Conservation (phyloP, 306 rosid species). For the Gastrolobium bilobum region DNA sequence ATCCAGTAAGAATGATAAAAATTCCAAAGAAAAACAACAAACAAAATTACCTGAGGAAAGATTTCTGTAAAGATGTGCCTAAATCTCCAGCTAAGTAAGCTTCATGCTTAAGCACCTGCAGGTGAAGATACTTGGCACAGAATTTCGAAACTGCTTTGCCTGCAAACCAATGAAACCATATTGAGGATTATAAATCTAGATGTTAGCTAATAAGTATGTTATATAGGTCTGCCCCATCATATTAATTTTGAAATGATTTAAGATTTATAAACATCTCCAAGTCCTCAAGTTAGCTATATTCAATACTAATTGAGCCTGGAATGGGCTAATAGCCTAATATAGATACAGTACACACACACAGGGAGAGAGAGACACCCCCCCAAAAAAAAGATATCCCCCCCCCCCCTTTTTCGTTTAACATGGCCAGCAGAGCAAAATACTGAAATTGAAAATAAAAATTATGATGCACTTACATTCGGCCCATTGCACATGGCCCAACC, state of each 20-base stretch:
- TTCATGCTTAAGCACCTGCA: constrained; percentile 79
- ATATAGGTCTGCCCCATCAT: constrained; percentile 35
- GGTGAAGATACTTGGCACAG: constrained; percentile 94
- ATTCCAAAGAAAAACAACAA: constrained; percentile 28
- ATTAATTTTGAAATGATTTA: constrained; percentile 12
- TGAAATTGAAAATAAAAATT: constrained; percentile 12
- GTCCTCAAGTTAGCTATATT: constrained; percentile 12
- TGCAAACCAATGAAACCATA: constrained; percentile 52
- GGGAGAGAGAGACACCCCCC: background rate
- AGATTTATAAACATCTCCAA: constrained; percentile 19
- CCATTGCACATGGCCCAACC: no score
- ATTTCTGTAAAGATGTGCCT: constrained; percentile 69
- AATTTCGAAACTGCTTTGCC: constrained; percentile 97
- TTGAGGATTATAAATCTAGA: constrained; percentile 40
- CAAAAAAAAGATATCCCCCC: background rate
- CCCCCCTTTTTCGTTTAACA: constrained; percentile 3
- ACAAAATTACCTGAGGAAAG: constrained; percentile 82
- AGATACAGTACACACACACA: background rate
- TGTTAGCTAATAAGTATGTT: constrained; percentile 16
- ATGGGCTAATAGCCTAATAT: constrained; percentile 19
- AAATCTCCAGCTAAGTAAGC: constrained; percentile 84
- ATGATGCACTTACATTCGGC: no score
- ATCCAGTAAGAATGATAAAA: constrained; percentile 41
- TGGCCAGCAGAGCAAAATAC: constrained; percentile 17
- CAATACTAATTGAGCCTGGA: constrained; percentile 26